A percentile compares a stretch with the other conserved stretches of the same genome.
These are phyloP conservation scores for Pilatotrama ljubarskyi DNA, from an alignment of 768 basidiomycete species.

Conservation along the genomic window DNA sequence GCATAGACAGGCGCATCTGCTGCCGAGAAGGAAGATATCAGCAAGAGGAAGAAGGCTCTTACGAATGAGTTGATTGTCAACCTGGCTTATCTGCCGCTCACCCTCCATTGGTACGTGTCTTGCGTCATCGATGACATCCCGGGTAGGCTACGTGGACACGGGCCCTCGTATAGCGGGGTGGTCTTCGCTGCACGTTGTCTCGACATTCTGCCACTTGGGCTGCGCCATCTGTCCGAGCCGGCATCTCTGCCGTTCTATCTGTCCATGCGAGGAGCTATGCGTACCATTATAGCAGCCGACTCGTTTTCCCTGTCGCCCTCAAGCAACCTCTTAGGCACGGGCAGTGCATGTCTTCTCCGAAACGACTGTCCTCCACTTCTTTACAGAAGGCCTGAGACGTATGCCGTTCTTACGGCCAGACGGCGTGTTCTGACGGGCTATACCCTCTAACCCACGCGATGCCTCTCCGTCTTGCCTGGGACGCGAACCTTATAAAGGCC, in stretches of 20 bases:
- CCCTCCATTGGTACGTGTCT: constrained; percentile 73
- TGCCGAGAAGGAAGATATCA: constrained; percentile 55
- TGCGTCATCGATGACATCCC: background rate
- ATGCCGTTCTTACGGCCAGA: background rate
- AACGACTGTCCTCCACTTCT: background rate
- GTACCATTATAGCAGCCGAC: background rate
- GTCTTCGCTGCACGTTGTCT: background rate
- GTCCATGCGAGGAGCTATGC: background rate
- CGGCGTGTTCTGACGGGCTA: background rate
- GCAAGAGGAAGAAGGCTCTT: constrained; percentile 62
- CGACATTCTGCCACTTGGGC: background rate
- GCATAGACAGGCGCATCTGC: constrained; percentile 38
- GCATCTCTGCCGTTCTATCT: background rate
- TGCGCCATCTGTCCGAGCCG: background rate
- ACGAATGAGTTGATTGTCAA: constrained; percentile 75
- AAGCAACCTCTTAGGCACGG: background rate
- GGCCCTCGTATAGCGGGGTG: background rate
- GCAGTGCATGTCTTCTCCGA: background rate
- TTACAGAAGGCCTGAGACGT: background rate
- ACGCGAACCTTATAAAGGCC: background rate
- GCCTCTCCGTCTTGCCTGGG: background rate
- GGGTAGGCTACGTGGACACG: background rate
- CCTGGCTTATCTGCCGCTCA: constrained; percentile 75
- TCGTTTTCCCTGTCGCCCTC: background rate
- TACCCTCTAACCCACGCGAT: background rate